phyloP scores from a whole-genome alignment of 1,139 yeast species.

The Yamadazyma diddensiae region DNA sequence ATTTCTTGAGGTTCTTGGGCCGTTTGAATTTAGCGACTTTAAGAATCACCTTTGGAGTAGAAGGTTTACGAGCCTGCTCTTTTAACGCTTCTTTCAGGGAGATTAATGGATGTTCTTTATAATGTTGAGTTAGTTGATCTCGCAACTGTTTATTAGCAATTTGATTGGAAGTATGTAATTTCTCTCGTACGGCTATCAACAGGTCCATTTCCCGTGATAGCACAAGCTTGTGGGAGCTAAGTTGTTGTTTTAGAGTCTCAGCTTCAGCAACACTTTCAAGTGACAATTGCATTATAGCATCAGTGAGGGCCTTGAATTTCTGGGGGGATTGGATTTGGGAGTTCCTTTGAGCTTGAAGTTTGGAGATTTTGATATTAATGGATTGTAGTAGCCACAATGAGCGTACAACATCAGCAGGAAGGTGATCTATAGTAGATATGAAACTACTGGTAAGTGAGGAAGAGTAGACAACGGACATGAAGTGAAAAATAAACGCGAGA shows the following conservation, averaged over 20 bases:
- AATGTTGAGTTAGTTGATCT: constrained; percentile 33
- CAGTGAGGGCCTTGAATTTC: constrained; percentile 5
- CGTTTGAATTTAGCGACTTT: constrained; percentile 20
- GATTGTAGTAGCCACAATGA: constrained; percentile 46
- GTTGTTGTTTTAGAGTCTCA: constrained; percentile 31
- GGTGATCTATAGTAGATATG: constrained; percentile 44
- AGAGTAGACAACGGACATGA: constrained; percentile 17
- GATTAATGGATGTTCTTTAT: constrained; percentile 31
- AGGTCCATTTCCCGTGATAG: constrained; percentile 31
- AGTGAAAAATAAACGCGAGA: neutral
- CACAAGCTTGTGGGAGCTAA: constrained; percentile 29
- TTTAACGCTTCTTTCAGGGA: constrained; percentile 42
- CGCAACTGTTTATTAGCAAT: constrained; percentile 23
- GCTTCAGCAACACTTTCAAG: constrained; percentile 36
- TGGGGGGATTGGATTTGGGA: neutral
- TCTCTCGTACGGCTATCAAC: constrained; percentile 19
- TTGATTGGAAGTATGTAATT: constrained; percentile 11
- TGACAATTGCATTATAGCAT: constrained; percentile 9
- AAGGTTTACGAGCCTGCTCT: constrained; percentile 23
- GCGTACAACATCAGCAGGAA: constrained; percentile 46
- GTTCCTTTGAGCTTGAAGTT: constrained; percentile 15
- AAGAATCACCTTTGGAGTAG: constrained; percentile 23
- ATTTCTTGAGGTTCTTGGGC: neutral
- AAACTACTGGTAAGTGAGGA: constrained; percentile 35
- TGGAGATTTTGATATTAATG: constrained; percentile 27